These are phyloP conservation scores for Ophiosphaerella korrae DNA, from an alignment of 2,329 filamentous ascomycete genomes.

Conservation along the genomic window DNA sequence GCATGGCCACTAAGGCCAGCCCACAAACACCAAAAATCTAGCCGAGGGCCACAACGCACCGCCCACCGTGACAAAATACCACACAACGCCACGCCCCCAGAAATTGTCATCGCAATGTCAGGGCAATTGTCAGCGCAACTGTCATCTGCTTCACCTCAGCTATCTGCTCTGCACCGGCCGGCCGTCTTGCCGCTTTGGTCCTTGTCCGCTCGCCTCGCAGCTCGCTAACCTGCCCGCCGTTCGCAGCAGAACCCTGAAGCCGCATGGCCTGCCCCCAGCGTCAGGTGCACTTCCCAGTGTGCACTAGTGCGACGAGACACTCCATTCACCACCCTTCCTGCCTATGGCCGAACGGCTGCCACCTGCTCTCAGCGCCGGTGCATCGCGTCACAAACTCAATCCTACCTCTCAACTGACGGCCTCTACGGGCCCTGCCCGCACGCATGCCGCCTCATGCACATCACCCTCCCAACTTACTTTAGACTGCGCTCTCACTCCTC, in stretches of 20 bases:
- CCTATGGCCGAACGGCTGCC: slow-evolving; percentile 22
- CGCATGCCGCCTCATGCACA: too few species aligned
- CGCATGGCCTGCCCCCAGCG: slow-evolving; percentile 2
- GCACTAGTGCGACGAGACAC: background rate
- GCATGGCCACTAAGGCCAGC: too few species aligned
- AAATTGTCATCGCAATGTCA: too few species aligned
- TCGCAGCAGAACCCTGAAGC: slow-evolving; percentile 1
- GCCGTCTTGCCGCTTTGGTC: slow-evolving; percentile 10
- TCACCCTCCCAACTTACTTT: too few species aligned
- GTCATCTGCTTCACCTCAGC: slow-evolving; percentile 1
- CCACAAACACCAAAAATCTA: too few species aligned
- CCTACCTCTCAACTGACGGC: background rate
- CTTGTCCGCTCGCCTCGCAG: slow-evolving; percentile 5
- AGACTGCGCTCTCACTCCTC: too few species aligned
- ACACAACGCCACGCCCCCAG: too few species aligned
- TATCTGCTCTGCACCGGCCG: slow-evolving; percentile 4
- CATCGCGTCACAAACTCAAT: slow-evolving; percentile 14
- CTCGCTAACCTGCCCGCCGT: slow-evolving; percentile 11
- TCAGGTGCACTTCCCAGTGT: slow-evolving; percentile 16
- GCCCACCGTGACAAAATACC: too few species aligned
- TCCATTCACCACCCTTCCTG: background rate
- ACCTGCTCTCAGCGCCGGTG: slow-evolving; percentile 6
- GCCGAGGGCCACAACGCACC: too few species aligned
- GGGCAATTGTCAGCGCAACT: too few species aligned
- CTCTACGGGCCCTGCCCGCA: too few species aligned